A percentile compares a stretch with the other conserved stretches of the same genome.
Evolutionary conservation across 2,329 filamentous ascomycete genomes (phyloP).

Genomic region (Boeremia lycopersici): DNA sequence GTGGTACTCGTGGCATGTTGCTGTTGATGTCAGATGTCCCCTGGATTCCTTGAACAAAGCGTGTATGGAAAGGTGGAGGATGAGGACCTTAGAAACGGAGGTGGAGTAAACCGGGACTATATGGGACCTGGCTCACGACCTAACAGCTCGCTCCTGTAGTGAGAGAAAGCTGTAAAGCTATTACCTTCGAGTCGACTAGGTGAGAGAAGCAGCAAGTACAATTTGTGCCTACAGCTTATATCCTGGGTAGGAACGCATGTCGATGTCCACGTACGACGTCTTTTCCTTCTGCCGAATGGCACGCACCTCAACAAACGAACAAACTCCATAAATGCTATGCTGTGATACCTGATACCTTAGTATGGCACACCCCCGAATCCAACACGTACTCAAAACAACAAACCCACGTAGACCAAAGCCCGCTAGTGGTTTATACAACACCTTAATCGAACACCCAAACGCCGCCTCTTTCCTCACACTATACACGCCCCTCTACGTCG

Average conservation of each 20-base stretch:
- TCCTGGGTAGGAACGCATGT: too few species aligned
- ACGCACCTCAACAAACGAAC: not conserved
- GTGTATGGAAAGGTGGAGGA: not conserved
- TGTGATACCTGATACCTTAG: not conserved
- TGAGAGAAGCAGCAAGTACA: not conserved
- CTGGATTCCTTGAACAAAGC: not conserved
- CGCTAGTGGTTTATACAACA: not conserved
- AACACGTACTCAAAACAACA: not conserved
- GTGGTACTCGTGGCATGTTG: not conserved
- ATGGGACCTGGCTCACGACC: not conserved
- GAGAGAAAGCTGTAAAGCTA: not conserved
- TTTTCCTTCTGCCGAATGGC: too few species aligned
- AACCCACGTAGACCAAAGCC: not conserved
- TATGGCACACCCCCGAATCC: not conserved
- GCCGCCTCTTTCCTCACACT: not conserved
- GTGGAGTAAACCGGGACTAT: not conserved
- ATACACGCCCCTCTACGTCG: constrained; percentile 4
- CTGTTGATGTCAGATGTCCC: not conserved
- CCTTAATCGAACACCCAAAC: not conserved
- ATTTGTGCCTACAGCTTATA: too few species aligned
- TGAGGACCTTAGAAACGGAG: not conserved
- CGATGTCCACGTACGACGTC: too few species aligned
- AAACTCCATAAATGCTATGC: constrained; percentile 5
- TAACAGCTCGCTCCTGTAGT: not conserved
- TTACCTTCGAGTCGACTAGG: not conserved